Conservation (phyloP, 306 rosid species). For the Fagus crenata region DNA sequence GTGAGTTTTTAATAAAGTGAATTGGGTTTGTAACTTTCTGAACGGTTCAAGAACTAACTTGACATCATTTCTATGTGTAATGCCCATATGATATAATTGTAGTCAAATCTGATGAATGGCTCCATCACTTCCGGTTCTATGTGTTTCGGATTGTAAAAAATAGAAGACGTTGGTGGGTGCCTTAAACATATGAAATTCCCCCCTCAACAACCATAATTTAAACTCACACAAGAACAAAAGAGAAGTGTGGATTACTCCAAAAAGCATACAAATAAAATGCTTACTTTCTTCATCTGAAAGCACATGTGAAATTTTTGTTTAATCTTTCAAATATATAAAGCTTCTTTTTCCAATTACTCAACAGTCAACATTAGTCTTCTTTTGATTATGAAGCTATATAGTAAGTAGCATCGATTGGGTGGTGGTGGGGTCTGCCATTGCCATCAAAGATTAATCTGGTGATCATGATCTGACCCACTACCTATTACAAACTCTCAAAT, state of each 20-base stretch:
- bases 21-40: neutral
- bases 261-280: neutral
- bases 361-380: neutral
- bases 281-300: conserved; percentile 16
- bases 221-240: neutral
- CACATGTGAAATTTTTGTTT: neutral
- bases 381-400: neutral
- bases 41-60: neutral
- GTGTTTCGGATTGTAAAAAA: neutral
- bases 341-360: neutral
- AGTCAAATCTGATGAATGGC: neutral
- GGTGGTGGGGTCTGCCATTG: conserved; percentile 9
- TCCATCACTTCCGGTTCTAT: neutral
- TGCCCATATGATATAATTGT: too few relatives aligned
- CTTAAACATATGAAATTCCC: neutral
- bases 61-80: too few relatives aligned
- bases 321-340: neutral
- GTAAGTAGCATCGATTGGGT: neutral
- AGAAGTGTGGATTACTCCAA: conserved; percentile 11
- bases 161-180: neutral
- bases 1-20: neutral
- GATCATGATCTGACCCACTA: conserved; percentile 18
- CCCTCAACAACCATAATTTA: conserved; percentile 15
- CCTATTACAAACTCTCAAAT: neutral
- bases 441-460: conserved; percentile 6